Percentiles rank a stretch among this genome's conserved stretches.
Conservation (phyloP, 306 rosid species). For the Cicer chorassanicum region DNA sequence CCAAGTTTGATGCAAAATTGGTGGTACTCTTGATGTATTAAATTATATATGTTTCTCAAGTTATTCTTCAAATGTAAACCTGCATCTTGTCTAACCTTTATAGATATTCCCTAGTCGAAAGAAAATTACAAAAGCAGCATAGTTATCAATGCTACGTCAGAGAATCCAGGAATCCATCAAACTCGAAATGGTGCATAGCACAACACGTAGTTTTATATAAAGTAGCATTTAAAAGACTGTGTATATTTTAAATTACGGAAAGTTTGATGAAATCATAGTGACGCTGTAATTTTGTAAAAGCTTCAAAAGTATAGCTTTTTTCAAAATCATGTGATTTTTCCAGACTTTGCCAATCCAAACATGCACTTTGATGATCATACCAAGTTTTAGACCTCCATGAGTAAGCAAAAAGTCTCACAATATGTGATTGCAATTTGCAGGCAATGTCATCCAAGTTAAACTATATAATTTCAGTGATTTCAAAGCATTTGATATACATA, state of each 20-base stretch:
- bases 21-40: slow-evolving; percentile 75
- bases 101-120: slow-evolving; percentile 71
- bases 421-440: not conserved
- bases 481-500: not conserved
- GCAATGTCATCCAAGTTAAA: slow-evolving; percentile 5
- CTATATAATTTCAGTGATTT: not conserved
- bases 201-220: not conserved
- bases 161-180: not conserved
- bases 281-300: no score
- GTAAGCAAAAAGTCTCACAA: not conserved
- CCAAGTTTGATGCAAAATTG: slow-evolving; percentile 37
- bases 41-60: slow-evolving; percentile 62
- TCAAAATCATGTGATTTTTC: no score
- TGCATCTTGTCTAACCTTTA: slow-evolving; percentile 95
- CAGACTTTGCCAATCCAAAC: no score
- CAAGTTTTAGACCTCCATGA: not conserved
- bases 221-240: not conserved
- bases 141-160: slow-evolving; percentile 11
- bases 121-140: slow-evolving; percentile 38
- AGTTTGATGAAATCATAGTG: no score
- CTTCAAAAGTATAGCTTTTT: no score
- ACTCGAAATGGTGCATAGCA: not conserved
- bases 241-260: no score
- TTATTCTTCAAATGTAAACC: slow-evolving; percentile 87
- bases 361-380: not conserved